Evolutionary conservation across 139 green algal genomes (phyloP).

Genomic region (Mesostigma viride): DNA sequence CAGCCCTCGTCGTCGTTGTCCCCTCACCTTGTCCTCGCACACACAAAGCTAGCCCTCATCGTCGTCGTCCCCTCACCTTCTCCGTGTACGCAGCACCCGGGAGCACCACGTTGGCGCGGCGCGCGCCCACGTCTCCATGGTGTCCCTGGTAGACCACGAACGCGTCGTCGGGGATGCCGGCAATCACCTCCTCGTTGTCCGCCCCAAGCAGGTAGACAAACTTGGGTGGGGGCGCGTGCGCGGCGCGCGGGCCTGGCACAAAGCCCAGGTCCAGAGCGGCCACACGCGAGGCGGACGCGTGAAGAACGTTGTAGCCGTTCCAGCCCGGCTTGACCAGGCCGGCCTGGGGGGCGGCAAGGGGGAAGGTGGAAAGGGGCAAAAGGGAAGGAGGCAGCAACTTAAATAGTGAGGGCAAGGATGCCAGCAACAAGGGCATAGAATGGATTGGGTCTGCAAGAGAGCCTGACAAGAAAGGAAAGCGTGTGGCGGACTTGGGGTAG

Average conservation of each 20-base stretch:
- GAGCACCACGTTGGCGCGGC: conserved; percentile 81
- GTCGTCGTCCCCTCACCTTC: conserved; percentile 22
- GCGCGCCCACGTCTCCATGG: conserved; percentile 84
- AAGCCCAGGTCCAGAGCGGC: conserved; percentile 92
- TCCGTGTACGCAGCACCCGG: conserved; percentile 58
- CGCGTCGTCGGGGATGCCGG: conserved; percentile 60
- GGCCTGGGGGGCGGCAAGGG: not conserved
- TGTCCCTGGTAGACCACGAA: conserved; percentile 97
- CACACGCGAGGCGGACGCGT: conserved; percentile 73
- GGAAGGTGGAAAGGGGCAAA: not conserved
- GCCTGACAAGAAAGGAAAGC: too few relatives aligned
- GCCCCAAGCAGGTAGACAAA: conserved; percentile 86
- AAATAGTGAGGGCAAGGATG: not conserved
- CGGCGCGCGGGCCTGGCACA: conserved; percentile 46
- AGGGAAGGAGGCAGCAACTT: not conserved
- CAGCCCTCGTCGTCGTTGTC: not conserved
- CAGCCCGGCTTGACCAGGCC: conserved; percentile 71
- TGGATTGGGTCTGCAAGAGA: too few relatives aligned
- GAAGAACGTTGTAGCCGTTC: conserved; percentile 95
- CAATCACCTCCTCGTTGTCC: conserved; percentile 72
- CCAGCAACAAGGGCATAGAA: too few relatives aligned
- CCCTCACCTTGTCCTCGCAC: not conserved
- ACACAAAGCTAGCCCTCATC: not conserved
- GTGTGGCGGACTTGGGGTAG: too few relatives aligned
- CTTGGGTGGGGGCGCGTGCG: conserved; percentile 40